Base-by-base conservation (phyloP, 257 asterid species). In the Solanum clarkiae region DNA sequence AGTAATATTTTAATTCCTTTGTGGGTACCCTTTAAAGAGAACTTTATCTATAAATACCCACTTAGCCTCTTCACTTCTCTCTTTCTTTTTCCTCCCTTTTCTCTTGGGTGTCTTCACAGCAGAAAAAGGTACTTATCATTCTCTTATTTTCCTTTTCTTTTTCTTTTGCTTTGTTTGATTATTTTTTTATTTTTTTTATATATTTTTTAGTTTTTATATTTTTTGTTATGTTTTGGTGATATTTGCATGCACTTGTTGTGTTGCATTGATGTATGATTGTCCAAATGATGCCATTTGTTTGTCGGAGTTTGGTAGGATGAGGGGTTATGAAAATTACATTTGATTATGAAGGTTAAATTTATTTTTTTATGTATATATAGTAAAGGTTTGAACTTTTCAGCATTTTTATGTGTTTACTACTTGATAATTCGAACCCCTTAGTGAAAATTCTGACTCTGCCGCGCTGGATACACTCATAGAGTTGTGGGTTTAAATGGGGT, bases 81-180 rank as follows among this genome's bases (percentile, higher is more conserved):
- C 60, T 79, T 90, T 90, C 94, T 87, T 88, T 59, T 59, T 89
- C 88, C 66, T 72, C 83, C 65, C 86, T 63, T n/a, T 71, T 56
- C 84, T 82, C 82, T 83, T 66, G 53, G 79, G 62, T 86, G 70
- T 26, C 82, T 57, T 32, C 84, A 40, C 80, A 56, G 84, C 47
- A 36, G 49, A 74, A 87, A 17, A 84, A 90, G 92, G 92, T 90
- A 90, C 74, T 18, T 17, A 11, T 85, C 72, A 85, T 59, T 75
- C 10, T 49, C 71, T 69, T 9, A 9, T 32, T n/a, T 72, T 56
- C 18, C 2, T 40, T 47, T 71, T 26, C 11, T 8, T 20, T 63
- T 29, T 29, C 2, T 44, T 86, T 36, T 36, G 42, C 42, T 36
- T 36, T 36, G 42, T 36, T 36, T 36, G 42, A 17, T 45, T 63